phyloP scores from a whole-genome alignment of 1,284 basidiomycete species.

The Athelia sp. region DNA sequence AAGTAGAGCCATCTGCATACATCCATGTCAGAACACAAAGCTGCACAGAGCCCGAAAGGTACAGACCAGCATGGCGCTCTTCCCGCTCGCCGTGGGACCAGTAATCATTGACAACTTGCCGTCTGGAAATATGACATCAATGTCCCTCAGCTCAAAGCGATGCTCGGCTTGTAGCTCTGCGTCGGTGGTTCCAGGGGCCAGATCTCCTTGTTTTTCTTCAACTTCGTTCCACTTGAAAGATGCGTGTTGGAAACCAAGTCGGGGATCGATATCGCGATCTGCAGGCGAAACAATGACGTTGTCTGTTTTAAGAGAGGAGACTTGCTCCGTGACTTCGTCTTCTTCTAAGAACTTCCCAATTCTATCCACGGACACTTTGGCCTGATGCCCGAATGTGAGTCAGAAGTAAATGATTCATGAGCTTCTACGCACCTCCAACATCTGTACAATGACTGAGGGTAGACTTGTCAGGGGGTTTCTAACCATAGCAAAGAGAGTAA shows the following conservation, averaged over 20 bases:
- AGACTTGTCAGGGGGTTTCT: conserved; percentile 66
- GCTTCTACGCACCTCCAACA: conserved; percentile 18
- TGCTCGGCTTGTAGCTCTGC: conserved; percentile 20
- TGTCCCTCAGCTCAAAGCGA: conserved; percentile 61
- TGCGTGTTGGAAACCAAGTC: conserved; percentile 61
- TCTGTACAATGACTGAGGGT: conserved; percentile 38
- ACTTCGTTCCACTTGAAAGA: conserved; percentile 71
- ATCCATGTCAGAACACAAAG: conserved; percentile 4
- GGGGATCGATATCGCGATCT: conserved; percentile 28
- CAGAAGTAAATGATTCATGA: not conserved
- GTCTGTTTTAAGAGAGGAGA: conserved; percentile 55
- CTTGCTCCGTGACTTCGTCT: conserved; percentile 74
- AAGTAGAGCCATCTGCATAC: conserved; percentile 55
- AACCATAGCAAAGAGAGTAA: conserved; percentile 70
- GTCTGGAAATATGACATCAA: conserved; percentile 66
- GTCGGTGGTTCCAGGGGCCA: not conserved
- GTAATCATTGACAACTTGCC: conserved; percentile 61
- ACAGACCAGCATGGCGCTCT: conserved; percentile 68
- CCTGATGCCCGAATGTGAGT: conserved; percentile 12
- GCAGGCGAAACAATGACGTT: conserved; percentile 15
- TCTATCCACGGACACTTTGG: conserved; percentile 73
- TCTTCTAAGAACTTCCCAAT: conserved; percentile 80
- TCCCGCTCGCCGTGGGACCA: conserved; percentile 77
- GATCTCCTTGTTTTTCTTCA: conserved; percentile 29
- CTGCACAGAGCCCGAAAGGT: conserved; percentile 4